Evolutionary conservation across 805 yeast species (phyloP).

Genomic region (Suhomyces sp.): DNA sequence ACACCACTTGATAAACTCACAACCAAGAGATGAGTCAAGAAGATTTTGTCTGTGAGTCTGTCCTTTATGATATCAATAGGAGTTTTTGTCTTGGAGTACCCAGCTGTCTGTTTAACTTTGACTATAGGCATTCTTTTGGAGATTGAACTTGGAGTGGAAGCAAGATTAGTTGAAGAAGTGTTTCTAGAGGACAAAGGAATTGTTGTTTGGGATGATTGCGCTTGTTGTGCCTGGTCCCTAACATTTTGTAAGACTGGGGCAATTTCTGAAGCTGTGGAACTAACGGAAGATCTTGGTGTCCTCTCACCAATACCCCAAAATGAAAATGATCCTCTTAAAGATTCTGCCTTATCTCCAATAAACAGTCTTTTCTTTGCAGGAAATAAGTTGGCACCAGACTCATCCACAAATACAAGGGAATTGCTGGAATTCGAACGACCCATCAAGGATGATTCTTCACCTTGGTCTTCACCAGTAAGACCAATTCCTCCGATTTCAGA

Average conservation of each 20-base stretch:
- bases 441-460: slow-evolving; percentile 6
- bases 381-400: neutral
- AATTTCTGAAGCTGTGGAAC: slow-evolving; percentile 16
- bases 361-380: neutral
- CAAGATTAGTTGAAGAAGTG: slow-evolving; percentile 4
- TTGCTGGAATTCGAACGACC: slow-evolving; percentile 4
- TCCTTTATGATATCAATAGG: slow-evolving; percentile 20
- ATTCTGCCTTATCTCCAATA: neutral
- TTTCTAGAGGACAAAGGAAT: slow-evolving; percentile 1
- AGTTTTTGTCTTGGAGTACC: too few species aligned
- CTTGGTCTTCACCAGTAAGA: neutral
- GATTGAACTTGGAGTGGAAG: slow-evolving; percentile 1
- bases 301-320: slow-evolving; percentile 43
- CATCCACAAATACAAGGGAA: slow-evolving; percentile 3
- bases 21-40: slow-evolving; percentile 53
- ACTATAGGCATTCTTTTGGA: slow-evolving; percentile 1
- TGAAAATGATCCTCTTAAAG: slow-evolving; percentile 34
- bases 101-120: neutral
- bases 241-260: slow-evolving; percentile 13
- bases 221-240: slow-evolving; percentile 9
- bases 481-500: too few species aligned
- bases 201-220: slow-evolving; percentile 6
- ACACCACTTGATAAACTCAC: slow-evolving; percentile 59
- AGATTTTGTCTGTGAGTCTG: slow-evolving; percentile 29
- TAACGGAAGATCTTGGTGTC: slow-evolving; percentile 22